Conservation (phyloP, 139 green algal genomes). For the Picocystis salinarum region DNA sequence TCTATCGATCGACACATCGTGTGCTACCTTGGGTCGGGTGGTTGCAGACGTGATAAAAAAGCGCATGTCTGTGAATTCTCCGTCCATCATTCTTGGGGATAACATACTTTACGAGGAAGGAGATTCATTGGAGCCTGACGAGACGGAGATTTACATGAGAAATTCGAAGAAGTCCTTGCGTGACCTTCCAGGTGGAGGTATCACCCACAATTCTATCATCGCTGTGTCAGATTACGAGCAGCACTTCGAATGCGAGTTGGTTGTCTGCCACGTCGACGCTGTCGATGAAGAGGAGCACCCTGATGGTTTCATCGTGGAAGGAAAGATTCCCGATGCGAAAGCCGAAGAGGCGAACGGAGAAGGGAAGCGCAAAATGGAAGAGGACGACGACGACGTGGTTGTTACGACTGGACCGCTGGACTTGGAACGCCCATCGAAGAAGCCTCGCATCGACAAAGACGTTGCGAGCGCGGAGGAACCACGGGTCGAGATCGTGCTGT, state of each 20-base stretch:
- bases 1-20: constrained; percentile 8
- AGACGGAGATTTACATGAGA: constrained; percentile 18
- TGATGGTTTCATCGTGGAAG: constrained; percentile 35
- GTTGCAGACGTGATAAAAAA: constrained; percentile 45
- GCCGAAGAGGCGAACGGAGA: neutral
- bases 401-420: neutral
- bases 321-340: neutral
- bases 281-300: constrained; percentile 31
- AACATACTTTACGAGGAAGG: constrained; percentile 55
- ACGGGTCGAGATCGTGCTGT: neutral
- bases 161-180: constrained; percentile 12
- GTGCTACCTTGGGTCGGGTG: constrained; percentile 2
- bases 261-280: constrained; percentile 39
- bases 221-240: constrained; percentile 41
- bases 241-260: constrained; percentile 36
- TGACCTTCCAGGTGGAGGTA: constrained; percentile 7
- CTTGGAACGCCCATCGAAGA: neutral
- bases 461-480: neutral
- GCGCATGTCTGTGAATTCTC: constrained; percentile 33
- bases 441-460: no score
- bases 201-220: neutral
- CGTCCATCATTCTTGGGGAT: constrained; percentile 11
- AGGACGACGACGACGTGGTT: neutral
- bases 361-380: neutral
- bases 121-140: constrained; percentile 62